Conservation (phyloP, 1,284 basidiomycete genomes). For the Volvariella surrecta region DNA sequence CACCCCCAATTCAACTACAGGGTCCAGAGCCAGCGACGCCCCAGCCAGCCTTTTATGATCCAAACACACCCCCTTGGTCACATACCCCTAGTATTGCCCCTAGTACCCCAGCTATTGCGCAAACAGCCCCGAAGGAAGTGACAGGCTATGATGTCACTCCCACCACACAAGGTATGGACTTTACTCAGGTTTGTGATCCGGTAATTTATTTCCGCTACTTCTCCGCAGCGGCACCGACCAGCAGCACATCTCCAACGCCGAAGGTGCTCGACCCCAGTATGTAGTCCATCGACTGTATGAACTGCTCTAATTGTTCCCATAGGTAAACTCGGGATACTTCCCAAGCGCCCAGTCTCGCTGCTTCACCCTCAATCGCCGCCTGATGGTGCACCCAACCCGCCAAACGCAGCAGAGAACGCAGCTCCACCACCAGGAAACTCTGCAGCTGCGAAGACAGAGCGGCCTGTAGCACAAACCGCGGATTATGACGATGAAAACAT, state of each 20-base stretch:
- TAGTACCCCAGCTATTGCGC: background rate
- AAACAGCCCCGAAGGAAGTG: constrained; percentile 1
- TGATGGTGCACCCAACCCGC: constrained; percentile 17
- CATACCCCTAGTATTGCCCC: background rate
- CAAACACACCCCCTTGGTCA: constrained; percentile 11
- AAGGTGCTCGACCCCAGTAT: constrained; percentile 22
- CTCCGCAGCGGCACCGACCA: background rate
- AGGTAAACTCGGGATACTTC: constrained; percentile 61
- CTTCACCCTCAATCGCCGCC: constrained; percentile 29
- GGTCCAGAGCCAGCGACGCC: constrained; percentile 4
- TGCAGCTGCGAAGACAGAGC: constrained; percentile 12
- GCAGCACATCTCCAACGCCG: constrained; percentile 6
- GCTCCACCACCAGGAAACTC: background rate
- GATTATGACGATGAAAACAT: constrained; percentile 37
- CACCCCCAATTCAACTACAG: constrained; percentile 6
- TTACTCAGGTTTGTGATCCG: background rate
- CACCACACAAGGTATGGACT: constrained; percentile 1
- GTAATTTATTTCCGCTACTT: constrained; percentile 4
- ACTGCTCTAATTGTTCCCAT: constrained; percentile 1
- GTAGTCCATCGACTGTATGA: background rate
- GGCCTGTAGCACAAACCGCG: constrained; percentile 2
- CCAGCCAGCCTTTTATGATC: constrained; percentile 18
- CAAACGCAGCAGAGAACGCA: constrained; percentile 1
- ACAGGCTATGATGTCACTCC: constrained; percentile 1
- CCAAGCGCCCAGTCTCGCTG: constrained; percentile 68